Base-by-base conservation (phyloP, 371 early-diverging fungal genomes). In the Mortierella sp. region DNA sequence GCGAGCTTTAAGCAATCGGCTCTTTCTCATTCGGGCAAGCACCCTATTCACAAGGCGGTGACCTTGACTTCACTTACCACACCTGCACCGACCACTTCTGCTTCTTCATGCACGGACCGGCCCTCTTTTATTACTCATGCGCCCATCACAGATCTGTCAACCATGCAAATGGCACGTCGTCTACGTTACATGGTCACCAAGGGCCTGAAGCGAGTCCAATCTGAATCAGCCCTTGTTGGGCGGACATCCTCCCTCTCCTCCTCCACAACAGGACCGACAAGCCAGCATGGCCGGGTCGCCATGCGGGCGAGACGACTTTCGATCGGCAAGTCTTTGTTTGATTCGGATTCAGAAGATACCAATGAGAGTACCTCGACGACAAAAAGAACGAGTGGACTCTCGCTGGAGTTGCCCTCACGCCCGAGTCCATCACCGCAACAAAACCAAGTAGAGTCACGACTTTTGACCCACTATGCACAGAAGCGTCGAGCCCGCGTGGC, bases 1-100 rank as follows among this genome's bases (percentile, higher is more conserved):
- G 57, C 52, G 43, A 76, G 67, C 55, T 76, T 76, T 61, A 70
- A 63, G 43, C 76, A 76, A 46, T 76, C 76, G 5, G 57, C 76
- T 4, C 64, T 76, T 14, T 76, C 76, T 0, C 52, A n/a, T 9
- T 53, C 66, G 1, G 52, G 64, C 15, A 70, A 67, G 28, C 62
- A 70, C 18, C 60, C 45, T 53, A 26, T 55, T 53, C 6, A 30
- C 60, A 37, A 37, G 37, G 37, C 26, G 64, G 64, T 21, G 26
- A 53, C 53, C 61, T 19, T 14, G 48, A 60, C 47, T 51, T 60
- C 26, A 58, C 60, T 46, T 68, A 61, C 18, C 61, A 55, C n/a
- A 30, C 50, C n/a, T 46, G 6, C 30, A 21, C 30, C 50, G 12
- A n/a, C 51, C 16, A 29, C 59, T 9, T 26, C 37, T 19, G 14